Evolutionary conservation across 2,329 filamentous ascomycete species (phyloP), one percentile per base, ranked within the genome.

Genomic region (Phialophora chinensis): DNA sequence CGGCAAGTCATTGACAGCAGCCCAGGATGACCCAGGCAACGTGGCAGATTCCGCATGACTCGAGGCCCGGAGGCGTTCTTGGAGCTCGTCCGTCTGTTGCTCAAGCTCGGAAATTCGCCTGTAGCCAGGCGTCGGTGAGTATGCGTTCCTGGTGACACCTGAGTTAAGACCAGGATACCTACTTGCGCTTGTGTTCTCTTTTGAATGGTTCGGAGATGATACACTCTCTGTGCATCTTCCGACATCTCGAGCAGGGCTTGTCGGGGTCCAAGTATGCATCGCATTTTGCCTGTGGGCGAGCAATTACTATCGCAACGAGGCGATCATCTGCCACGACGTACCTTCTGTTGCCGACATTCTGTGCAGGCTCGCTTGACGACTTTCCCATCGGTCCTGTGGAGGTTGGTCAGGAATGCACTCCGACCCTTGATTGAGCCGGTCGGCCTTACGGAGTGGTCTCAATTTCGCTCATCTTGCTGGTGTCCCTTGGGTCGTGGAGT

Each of bases 291-390:
- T 69, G 23, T 10, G 49, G 38, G 57, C 11, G 20, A 25, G n/a
- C 59, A 17, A 31, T 31, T 63, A 33, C 35, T 55, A 49, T 14
- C 42, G 11, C 38, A 52, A n/a, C 29, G 42, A n/a, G 1, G 25
- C 4, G n/a, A 7, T 23, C 33, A 12, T 47, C 56, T 33, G n/a
- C 17, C 29, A 11, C 11, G 20, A 63, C 64, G 23, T 44, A 66
- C 68, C 60, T 81, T 81, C 69, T 81, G 79, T 67, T 81, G 79
- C 47, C 79, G 74, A 71, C 79, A 81, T 70, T 80, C 77, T 1
- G 79, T 80, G 65, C 79, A 81, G 4, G 79, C 79, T 66, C 78
- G 79, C 69, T 79, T 79, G 47, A 74, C 73, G 25, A 64, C 38
- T 66, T 74, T 71, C 31, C 49, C 57, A 8, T 69, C 62, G 12